phyloP scores from a whole-genome alignment of 441 rosid species.

The Syzygium malaccense region DNA sequence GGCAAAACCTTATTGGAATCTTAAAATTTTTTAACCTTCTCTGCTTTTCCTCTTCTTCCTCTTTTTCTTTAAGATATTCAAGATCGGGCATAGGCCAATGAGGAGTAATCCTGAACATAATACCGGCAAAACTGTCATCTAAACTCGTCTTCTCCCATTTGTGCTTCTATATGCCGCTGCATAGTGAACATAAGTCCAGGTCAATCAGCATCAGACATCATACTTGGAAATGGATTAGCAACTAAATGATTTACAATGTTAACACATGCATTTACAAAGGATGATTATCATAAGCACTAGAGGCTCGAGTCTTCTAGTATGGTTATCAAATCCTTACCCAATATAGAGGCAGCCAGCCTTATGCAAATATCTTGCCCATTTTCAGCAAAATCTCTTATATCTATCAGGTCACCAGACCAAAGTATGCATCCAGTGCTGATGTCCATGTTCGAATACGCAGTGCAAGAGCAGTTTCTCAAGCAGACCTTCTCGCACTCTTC shows the following conservation, averaged over 20 bases:
- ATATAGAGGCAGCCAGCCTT: not conserved
- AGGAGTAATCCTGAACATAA: not conserved
- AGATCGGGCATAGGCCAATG: not conserved
- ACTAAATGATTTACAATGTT: not conserved
- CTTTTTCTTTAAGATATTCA: conserved; percentile 1
- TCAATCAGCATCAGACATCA: not conserved
- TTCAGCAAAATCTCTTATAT: conserved; percentile 4
- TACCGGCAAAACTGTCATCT: not conserved
- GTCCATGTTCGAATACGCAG: not conserved
- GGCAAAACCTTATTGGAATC: not conserved
- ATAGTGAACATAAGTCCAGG: not conserved
- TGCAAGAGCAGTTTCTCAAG: not conserved
- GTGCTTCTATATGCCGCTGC: not conserved
- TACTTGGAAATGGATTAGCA: not conserved
- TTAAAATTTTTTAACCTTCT: not conserved
- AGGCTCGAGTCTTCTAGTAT: not conserved
- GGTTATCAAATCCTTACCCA: not conserved
- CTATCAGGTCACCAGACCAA: conserved; percentile 19
- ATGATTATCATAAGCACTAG: not conserved
- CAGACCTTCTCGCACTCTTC: conserved; percentile 14
- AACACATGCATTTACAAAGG: not conserved
- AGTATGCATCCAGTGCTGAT: conserved; percentile 20
- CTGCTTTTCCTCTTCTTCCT: conserved; percentile 6
- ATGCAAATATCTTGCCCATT: conserved; percentile 8
- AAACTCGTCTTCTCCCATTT: not conserved